Evolutionary conservation across 169 alveolate species (phyloP).

Genomic region (Fabrea salina): DNA sequence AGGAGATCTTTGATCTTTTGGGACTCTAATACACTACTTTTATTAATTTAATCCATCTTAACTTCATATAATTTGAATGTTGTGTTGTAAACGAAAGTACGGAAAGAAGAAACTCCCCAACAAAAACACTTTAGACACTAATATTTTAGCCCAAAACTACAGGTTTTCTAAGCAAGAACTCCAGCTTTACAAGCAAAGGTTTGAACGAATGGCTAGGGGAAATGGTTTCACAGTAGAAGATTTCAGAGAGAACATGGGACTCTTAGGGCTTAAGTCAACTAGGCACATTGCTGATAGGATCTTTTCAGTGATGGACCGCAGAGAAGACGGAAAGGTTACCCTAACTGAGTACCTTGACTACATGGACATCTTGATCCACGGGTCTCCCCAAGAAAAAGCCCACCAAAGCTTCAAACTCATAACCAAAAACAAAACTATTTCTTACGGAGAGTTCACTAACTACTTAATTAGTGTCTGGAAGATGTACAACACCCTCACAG

Average conservation of each 20-base stretch:
- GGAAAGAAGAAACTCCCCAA: no score
- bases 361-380: constrained; percentile 56
- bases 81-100: no score
- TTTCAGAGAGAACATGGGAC: constrained; percentile 32
- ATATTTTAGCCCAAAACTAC: background rate
- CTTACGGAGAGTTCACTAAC: background rate
- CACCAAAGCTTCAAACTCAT: constrained; percentile 41
- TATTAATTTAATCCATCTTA: no score
- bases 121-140: background rate
- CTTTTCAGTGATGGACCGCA: background rate
- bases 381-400: constrained; percentile 51
- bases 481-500: constrained; percentile 20
- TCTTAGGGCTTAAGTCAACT: constrained; percentile 22
- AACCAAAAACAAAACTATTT: background rate
- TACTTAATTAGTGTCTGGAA: constrained; percentile 17
- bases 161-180: background rate
- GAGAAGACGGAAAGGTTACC: constrained; percentile 28
- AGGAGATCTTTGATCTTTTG: background rate
- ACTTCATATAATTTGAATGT: no score
- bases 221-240: background rate
- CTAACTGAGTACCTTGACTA: constrained; percentile 52
- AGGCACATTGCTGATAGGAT: constrained; percentile 29
- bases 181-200: background rate
- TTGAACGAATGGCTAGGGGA: background rate
- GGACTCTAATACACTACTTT: no score